phyloP scores from a whole-genome alignment of 129 eudicot genomes.

The Tagetes erecta region DNA sequence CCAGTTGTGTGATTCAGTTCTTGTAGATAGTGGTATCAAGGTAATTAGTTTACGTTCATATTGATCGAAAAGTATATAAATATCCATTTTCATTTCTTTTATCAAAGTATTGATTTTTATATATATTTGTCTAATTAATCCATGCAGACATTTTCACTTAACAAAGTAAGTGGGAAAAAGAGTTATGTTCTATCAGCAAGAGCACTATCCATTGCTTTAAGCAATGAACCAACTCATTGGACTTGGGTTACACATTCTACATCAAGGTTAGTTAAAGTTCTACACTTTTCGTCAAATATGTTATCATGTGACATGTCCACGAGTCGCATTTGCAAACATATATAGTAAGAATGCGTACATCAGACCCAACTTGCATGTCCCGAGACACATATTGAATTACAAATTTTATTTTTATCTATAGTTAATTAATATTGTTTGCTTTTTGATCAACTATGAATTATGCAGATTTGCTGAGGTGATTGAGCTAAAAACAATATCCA shows the following conservation, averaged over 20 bases:
- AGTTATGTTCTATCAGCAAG: slow-evolving; percentile 48
- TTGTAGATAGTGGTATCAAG: slow-evolving; percentile 61
- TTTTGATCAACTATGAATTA: neutral
- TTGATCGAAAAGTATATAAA: neutral
- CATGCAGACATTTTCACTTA: slow-evolving; percentile 52
- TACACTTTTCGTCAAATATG: slow-evolving; percentile 10
- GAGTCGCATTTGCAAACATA: too few species aligned
- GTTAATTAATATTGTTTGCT: neutral
- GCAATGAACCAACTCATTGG: slow-evolving; percentile 52
- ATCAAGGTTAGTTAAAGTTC: slow-evolving; percentile 48
- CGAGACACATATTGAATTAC: too few species aligned
- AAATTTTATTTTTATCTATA: neutral
- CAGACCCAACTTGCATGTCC: too few species aligned
- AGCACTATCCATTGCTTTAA: slow-evolving; percentile 48
- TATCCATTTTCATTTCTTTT: neutral
- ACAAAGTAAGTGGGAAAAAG: slow-evolving; percentile 49
- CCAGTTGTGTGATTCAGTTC: slow-evolving; percentile 46
- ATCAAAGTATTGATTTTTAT: neutral
- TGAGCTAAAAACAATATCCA: slow-evolving; percentile 47
- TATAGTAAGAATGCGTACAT: too few species aligned
- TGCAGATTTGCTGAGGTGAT: slow-evolving; percentile 58
- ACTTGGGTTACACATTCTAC: slow-evolving; percentile 45
- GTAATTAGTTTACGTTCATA: slow-evolving; percentile 26
- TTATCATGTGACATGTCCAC: neutral
- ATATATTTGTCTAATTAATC: neutral